Evolutionary conservation across 2,329 filamentous ascomycete species (phyloP).

Genomic region (Massarina eburnea): DNA sequence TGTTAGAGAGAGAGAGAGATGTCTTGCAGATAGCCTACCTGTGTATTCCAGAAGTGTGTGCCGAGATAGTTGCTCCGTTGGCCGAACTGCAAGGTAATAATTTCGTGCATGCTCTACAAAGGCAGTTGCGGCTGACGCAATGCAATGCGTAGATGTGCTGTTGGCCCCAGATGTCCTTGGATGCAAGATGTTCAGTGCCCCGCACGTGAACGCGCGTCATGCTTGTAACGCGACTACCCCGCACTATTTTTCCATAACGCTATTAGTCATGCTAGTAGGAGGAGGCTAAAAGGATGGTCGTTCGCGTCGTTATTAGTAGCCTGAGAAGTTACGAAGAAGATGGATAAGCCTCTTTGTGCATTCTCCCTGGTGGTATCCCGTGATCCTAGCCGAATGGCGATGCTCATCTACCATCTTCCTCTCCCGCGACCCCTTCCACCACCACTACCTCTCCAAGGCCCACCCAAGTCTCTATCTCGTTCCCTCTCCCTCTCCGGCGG

Average conservation of each 20-base stretch:
- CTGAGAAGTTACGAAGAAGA: no score
- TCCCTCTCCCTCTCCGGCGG: constrained; percentile 53
- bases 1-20: constrained; percentile 1
- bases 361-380: no score
- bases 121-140: not conserved
- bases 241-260: no score
- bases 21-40: constrained; percentile 55
- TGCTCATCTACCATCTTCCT: constrained; percentile 30
- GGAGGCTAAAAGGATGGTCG: no score
- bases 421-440: constrained; percentile 38
- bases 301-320: no score
- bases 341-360: no score
- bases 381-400: no score
- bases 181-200: constrained; percentile 8
- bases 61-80: constrained; percentile 90
- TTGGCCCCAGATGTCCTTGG: no score
- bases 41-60: constrained; percentile 97
- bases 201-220: constrained; percentile 28
- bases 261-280: no score
- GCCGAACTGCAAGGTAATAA: constrained; percentile 90
- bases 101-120: constrained; percentile 74
- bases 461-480: constrained; percentile 1
- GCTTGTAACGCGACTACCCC: not conserved
- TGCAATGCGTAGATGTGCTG: not conserved
- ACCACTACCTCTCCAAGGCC: constrained; percentile 34